phyloP scores from a whole-genome alignment of 495 filamentous ascomycete species.

The Hyphodiscus hymeniophilus region DNA sequence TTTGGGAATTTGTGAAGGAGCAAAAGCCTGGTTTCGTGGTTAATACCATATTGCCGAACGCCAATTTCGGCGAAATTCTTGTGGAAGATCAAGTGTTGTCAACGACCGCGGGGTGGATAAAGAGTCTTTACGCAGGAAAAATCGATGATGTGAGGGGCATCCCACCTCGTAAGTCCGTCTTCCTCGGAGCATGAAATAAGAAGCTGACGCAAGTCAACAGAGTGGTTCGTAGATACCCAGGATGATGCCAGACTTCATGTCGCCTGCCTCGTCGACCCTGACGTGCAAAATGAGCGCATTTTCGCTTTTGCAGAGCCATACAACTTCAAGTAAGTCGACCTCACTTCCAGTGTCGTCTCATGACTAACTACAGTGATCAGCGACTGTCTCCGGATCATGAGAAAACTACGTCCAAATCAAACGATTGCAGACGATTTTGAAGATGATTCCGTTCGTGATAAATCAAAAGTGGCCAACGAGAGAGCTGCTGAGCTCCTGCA shows the following conservation, averaged over 20 bases:
- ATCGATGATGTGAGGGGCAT: slow-evolving; percentile 10
- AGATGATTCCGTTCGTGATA: slow-evolving; percentile 18
- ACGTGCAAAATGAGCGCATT: slow-evolving; percentile 35
- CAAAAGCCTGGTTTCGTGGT: slow-evolving; percentile 38
- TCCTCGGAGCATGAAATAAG: not conserved
- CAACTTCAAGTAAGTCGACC: slow-evolving; percentile 5
- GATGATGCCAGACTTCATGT: slow-evolving; percentile 40
- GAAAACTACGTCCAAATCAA: slow-evolving; percentile 26
- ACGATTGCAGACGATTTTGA: slow-evolving; percentile 24
- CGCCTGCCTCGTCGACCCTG: slow-evolving; percentile 32
- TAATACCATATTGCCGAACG: slow-evolving; percentile 40
- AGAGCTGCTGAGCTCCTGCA: slow-evolving; percentile 26
- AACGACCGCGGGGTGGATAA: too few relatives aligned
- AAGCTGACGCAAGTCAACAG: slow-evolving; percentile 19
- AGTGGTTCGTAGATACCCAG: slow-evolving; percentile 37
- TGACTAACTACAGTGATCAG: not conserved
- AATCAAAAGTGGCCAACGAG: slow-evolving; percentile 20
- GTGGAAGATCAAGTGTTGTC: slow-evolving; percentile 21
- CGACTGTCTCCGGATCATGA: slow-evolving; percentile 19
- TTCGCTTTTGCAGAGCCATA: slow-evolving; percentile 28
- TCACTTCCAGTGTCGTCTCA: not conserved
- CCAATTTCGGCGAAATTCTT: slow-evolving; percentile 30
- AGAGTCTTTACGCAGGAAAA: slow-evolving; percentile 23
- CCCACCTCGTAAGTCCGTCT: slow-evolving; percentile 23
- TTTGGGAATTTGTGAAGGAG: slow-evolving; percentile 42